Percentiles rank a stretch among this genome's conserved stretches.
phyloP scores from a whole-genome alignment of 1,284 basidiomycete species.

The Ceratobasidium sp. region DNA sequence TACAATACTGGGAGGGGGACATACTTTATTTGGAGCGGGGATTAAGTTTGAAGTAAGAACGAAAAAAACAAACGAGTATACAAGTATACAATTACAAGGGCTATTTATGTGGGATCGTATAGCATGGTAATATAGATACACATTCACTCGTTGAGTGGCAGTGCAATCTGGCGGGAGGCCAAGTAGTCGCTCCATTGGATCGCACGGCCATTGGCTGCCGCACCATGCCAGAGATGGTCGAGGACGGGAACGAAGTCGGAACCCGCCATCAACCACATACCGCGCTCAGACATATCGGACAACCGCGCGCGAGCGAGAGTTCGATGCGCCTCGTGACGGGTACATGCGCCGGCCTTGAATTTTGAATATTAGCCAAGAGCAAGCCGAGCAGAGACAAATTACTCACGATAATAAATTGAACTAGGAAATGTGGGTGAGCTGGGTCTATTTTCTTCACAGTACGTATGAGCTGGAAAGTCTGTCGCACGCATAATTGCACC shows the following conservation, averaged over 20 bases:
- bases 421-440: background rate
- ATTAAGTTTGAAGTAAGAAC: too few species aligned
- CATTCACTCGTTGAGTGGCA: too few species aligned
- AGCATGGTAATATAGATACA: too few species aligned
- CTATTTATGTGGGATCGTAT: too few species aligned
- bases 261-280: background rate
- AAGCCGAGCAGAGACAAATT: background rate
- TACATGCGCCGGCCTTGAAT: conserved; percentile 1
- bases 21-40: too few species aligned
- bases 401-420: conserved; percentile 1
- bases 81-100: too few species aligned
- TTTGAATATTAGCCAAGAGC: background rate
- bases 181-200: conserved; percentile 22
- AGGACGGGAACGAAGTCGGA: conserved; percentile 22
- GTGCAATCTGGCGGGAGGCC: background rate
- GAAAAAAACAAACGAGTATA: too few species aligned
- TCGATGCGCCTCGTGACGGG: conserved; percentile 10
- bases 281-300: background rate
- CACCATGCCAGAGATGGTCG: conserved; percentile 27
- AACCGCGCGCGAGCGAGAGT: background rate
- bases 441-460: conserved; percentile 24
- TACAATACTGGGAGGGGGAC: too few species aligned
- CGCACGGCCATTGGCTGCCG: background rate
- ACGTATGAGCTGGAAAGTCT: conserved; percentile 17
- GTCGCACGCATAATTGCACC: background rate